Evolutionary conservation across 371 early-diverging fungal species (phyloP), one percentile per base, ranked within the genome.

Genomic region (Mucor saturninus): DNA sequence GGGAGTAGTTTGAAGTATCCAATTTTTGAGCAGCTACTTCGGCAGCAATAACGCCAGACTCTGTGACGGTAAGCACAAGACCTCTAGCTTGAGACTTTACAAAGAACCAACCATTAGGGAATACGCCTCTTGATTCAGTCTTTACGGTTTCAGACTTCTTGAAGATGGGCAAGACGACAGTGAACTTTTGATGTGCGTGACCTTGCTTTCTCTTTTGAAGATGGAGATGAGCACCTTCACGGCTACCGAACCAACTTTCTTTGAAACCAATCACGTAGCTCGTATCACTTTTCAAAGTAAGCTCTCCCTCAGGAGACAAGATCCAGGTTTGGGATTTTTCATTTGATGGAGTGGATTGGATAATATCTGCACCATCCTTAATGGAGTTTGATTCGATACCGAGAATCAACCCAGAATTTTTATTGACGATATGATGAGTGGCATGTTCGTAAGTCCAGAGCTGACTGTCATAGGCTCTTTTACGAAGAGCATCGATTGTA

Each of bases 81-180:
- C 76, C 74, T 9, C 72, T 75, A 13, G 76, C 79, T 64, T 64
- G 87, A 74, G 77, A 83, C 69, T 85, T 87, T 67, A 87, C 76
- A 66, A 85, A 87, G 75, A 87, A 86, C 78, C 81, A 85, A 42
- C 80, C 80, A 26, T 73, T 70, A 39, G 87, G 87, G 74, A 87
- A 87, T 49, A 75, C 66, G 37, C 72, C 71, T 10, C 56, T 54
- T 5, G 52, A 62, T 46, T 74, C 72, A 42, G 57, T 46, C 31
- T 66, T 59, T 35, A 65, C 59, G 11, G 49, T 55, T 11, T 59
- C 58, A 1, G 60, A 55, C 40, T 74, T 79, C 38, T 75, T 80
- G 63, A 75, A 72, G 14, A 80, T 52, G 37, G 81, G 81, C 14
- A 80, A 62, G 21, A 76, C 78, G 26, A 80, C 72, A 8, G 69